Evolutionary conservation across 1,284 basidiomycete species (phyloP).

Genomic region (Flammula alnicola): DNA sequence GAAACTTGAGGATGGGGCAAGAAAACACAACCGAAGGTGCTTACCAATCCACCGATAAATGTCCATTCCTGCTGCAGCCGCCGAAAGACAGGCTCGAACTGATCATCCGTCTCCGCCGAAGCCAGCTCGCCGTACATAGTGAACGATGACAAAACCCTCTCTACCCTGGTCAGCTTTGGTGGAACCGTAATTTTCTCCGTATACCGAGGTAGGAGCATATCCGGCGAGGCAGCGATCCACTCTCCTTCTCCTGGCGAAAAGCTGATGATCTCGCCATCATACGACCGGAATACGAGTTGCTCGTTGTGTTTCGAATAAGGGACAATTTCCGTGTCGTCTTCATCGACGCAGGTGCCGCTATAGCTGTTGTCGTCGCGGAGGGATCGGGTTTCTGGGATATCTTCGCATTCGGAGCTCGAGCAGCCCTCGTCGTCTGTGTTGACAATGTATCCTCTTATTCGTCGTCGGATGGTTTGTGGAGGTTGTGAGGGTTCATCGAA

Average conservation of each 20-base stretch:
- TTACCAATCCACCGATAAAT: constrained; percentile 49
- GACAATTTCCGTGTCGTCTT: neutral
- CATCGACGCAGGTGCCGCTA: constrained; percentile 15
- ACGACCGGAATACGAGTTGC: constrained; percentile 11
- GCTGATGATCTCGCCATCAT: constrained; percentile 12
- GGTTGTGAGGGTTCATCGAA: neutral
- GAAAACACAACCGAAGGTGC: constrained; percentile 14
- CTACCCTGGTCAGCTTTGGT: constrained; percentile 36
- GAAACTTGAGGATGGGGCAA: neutral
- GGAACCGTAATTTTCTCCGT: constrained; percentile 41
- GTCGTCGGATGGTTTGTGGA: constrained; percentile 9
- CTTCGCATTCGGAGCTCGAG: constrained; percentile 22
- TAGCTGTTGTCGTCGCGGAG: constrained; percentile 23
- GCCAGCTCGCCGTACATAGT: constrained; percentile 59
- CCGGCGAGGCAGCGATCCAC: constrained; percentile 26
- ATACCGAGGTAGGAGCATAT: constrained; percentile 43
- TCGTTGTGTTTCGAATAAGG: neutral
- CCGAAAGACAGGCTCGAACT: constrained; percentile 52
- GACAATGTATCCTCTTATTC: constrained; percentile 29
- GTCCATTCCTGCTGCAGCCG: constrained; percentile 55
- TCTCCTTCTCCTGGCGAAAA: constrained; percentile 2
- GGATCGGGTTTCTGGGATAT: constrained; percentile 17
- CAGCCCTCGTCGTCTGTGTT: constrained; percentile 34
- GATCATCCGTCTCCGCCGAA: constrained; percentile 48
- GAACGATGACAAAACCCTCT: constrained; percentile 51